These are phyloP conservation scores for Myriosclerotinia duriaeana DNA, from an alignment of 2,329 filamentous ascomycete species.

Conservation along the genomic window DNA sequence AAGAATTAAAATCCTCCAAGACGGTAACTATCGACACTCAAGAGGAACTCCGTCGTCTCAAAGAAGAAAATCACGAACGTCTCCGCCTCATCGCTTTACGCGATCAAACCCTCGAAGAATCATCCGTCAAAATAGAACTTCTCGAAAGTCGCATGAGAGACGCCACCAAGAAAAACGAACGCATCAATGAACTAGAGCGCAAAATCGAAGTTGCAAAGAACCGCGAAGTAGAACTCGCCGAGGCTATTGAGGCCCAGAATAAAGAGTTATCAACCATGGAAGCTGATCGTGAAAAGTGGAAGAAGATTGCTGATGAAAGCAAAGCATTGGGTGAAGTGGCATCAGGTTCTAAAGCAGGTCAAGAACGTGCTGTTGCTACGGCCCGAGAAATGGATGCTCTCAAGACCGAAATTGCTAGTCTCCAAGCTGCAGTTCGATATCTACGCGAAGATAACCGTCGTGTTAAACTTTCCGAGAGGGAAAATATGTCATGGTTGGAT, in stretches of 20 bases:
- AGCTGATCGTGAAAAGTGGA: constrained; percentile 67
- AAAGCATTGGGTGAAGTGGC: constrained; percentile 52
- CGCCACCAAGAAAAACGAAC: constrained; percentile 72
- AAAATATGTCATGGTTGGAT: constrained; percentile 56
- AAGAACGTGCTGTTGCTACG: constrained; percentile 67
- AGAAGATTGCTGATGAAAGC: constrained; percentile 65
- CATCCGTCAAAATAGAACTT: constrained; percentile 89
- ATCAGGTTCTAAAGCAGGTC: constrained; percentile 55
- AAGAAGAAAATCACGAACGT: constrained; percentile 76
- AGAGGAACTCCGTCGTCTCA: constrained; percentile 77
- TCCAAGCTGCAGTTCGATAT: constrained; percentile 66
- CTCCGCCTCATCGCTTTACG: constrained; percentile 69
- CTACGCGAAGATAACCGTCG: constrained; percentile 66
- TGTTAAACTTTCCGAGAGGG: constrained; percentile 54
- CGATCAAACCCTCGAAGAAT: constrained; percentile 81
- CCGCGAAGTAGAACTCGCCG: constrained; percentile 54
- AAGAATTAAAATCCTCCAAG: constrained; percentile 80
- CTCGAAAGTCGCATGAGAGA: constrained; percentile 85
- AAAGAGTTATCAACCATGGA: constrained; percentile 65
- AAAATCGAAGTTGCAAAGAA: constrained; percentile 55
- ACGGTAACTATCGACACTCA: constrained; percentile 78
- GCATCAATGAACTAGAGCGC: constrained; percentile 64
- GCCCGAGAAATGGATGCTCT: constrained; percentile 72
- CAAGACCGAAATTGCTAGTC: constrained; percentile 63
- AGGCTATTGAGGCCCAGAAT: constrained; percentile 66